These are phyloP conservation scores for Claviceps sorghi DNA, from an alignment of 2,329 filamentous ascomycete genomes.

Conservation along the genomic window DNA sequence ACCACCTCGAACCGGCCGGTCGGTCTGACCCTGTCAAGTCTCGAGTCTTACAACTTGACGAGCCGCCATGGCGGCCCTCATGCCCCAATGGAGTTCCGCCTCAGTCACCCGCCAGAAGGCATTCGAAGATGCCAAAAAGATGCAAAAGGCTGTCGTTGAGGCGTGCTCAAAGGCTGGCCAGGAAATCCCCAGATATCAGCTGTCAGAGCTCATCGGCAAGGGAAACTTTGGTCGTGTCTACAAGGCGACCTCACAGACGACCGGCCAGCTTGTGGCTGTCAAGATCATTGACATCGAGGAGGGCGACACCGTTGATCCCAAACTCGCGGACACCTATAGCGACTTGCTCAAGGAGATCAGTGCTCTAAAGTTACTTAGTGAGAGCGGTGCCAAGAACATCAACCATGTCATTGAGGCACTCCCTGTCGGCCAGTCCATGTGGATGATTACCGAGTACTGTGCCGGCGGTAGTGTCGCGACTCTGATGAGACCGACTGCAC, in stretches of 20 bases:
- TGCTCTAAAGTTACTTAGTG: constrained; percentile 56
- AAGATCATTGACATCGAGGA: constrained; percentile 80
- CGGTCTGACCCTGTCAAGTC: background rate
- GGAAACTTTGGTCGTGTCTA: constrained; percentile 62
- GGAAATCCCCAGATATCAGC: constrained; percentile 49
- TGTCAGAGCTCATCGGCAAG: constrained; percentile 60
- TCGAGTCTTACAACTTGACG: background rate
- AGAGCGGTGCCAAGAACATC: constrained; percentile 62
- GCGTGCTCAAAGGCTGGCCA: constrained; percentile 44
- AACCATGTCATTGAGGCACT: constrained; percentile 70
- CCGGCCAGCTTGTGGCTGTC: constrained; percentile 48
- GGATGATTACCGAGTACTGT: constrained; percentile 80
- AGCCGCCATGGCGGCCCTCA: constrained; percentile 26
- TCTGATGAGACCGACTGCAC: constrained; percentile 52
- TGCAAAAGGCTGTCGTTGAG: constrained; percentile 50
- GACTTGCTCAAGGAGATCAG: constrained; percentile 56
- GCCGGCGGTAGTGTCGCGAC: constrained; percentile 70
- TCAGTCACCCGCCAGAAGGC: constrained; percentile 42
- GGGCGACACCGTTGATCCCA: constrained; percentile 52
- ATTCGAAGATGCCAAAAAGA: constrained; percentile 54
- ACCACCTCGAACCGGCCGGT: background rate
- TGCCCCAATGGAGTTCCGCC: constrained; percentile 26
- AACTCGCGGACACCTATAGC: constrained; percentile 50
- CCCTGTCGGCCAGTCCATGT: constrained; percentile 64
- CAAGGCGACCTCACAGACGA: constrained; percentile 38